phyloP scores from a whole-genome alignment of 1,284 basidiomycete species.

The Pseudozyma sp. region DNA sequence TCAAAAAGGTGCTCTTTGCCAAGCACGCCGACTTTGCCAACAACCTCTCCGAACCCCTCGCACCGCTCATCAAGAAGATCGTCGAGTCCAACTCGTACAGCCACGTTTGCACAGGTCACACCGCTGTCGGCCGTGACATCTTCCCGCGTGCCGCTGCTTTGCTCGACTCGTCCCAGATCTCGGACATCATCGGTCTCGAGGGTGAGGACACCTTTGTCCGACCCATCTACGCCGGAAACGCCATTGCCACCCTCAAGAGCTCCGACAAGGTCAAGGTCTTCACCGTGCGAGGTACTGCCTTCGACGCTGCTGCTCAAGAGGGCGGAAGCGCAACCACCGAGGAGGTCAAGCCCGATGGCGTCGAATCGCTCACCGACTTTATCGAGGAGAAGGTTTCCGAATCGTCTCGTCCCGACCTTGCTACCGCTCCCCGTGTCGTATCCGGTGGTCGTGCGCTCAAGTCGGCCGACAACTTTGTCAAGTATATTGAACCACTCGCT shows the following conservation, averaged over 20 bases:
- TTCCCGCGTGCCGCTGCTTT: slow-evolving; percentile 87
- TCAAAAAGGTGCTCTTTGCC: slow-evolving; percentile 70
- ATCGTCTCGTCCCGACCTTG: slow-evolving; percentile 93
- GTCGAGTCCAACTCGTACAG: slow-evolving; percentile 74
- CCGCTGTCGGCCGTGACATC: slow-evolving; percentile 79
- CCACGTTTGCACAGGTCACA: slow-evolving; percentile 87
- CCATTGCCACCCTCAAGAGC: slow-evolving; percentile 90
- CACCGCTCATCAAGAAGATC: slow-evolving; percentile 72
- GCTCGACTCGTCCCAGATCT: slow-evolving; percentile 78
- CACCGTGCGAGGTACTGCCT: slow-evolving; percentile 94
- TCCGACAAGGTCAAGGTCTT: slow-evolving; percentile 88
- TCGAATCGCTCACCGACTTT: slow-evolving; percentile 75
- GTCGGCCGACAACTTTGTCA: slow-evolving; percentile 89
- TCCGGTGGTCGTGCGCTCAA: slow-evolving; percentile 96
- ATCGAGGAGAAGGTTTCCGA: slow-evolving; percentile 86
- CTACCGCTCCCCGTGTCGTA: slow-evolving; percentile 86
- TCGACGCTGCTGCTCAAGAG: slow-evolving; percentile 75
- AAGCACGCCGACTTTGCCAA: slow-evolving; percentile 71
- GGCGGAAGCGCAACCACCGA: slow-evolving; percentile 75
- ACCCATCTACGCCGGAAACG: slow-evolving; percentile 98
- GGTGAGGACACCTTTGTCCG: slow-evolving; percentile 83
- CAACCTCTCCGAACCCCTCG: slow-evolving; percentile 69
- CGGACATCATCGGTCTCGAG: slow-evolving; percentile 91
- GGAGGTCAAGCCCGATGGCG: slow-evolving; percentile 77
- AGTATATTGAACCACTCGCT: slow-evolving; percentile 89